Conservation (phyloP, 1,284 basidiomycete species). For the Leccinum subrobustum region DNA sequence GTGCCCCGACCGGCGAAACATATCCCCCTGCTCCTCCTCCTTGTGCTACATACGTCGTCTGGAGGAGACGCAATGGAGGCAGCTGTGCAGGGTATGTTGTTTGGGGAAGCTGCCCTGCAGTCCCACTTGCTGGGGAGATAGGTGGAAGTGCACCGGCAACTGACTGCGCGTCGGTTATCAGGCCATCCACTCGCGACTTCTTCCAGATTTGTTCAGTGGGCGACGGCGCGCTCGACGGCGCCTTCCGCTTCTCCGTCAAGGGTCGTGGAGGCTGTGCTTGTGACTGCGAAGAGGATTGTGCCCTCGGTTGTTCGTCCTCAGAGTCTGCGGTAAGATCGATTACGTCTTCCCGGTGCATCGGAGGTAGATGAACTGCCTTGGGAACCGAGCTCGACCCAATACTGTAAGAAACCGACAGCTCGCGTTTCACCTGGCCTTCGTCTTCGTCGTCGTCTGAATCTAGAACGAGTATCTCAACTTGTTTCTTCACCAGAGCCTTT, state of each 20-base stretch:
- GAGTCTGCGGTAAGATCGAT: slow-evolving; percentile 81
- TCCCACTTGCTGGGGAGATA: slow-evolving; percentile 21
- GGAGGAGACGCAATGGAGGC: slow-evolving; percentile 31
- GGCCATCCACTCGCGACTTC: slow-evolving; percentile 54
- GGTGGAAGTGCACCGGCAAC: slow-evolving; percentile 18
- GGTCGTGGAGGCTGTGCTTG: slow-evolving; percentile 24
- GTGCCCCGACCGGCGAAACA: slow-evolving; percentile 22
- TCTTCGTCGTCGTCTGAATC: slow-evolving; percentile 73
- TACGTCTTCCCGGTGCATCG: slow-evolving; percentile 43
- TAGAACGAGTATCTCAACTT: slow-evolving; percentile 68
- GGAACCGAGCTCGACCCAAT: slow-evolving; percentile 39
- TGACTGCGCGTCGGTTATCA: slow-evolving; percentile 15
- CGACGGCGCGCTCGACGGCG: slow-evolving; percentile 46
- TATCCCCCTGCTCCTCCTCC: slow-evolving; percentile 19
- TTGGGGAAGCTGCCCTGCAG: slow-evolving; percentile 20
- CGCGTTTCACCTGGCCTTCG: slow-evolving; percentile 70
- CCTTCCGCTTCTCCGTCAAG: slow-evolving; percentile 56
- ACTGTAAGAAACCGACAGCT: slow-evolving; percentile 61
- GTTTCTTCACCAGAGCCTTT: slow-evolving; percentile 38
- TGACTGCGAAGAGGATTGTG: slow-evolving; percentile 27
- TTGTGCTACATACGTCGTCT: slow-evolving; percentile 21
- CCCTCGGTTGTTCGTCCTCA: slow-evolving; percentile 60
- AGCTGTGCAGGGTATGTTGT: slow-evolving; percentile 24
- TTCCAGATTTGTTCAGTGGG: slow-evolving; percentile 71
- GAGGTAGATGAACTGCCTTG: slow-evolving; percentile 17